These are phyloP conservation scores for Boeremia exigua DNA, from an alignment of 2,329 filamentous ascomycete species.

Conservation along the genomic window DNA sequence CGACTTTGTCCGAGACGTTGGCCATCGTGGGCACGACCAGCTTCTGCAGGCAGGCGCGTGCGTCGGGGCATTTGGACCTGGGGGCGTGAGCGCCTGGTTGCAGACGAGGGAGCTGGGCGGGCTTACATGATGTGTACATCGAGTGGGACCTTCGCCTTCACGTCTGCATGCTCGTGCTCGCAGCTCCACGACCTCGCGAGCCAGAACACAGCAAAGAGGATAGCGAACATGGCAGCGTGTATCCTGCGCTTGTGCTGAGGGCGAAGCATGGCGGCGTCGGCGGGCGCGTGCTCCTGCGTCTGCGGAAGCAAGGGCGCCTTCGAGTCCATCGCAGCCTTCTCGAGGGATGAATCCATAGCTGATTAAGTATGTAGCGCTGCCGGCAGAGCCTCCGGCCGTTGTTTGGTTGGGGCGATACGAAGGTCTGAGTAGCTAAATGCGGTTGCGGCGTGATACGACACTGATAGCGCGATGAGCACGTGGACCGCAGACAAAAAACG, in stretches of 20 bases:
- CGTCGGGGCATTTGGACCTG: conserved; percentile 84
- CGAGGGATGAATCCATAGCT: conserved; percentile 8
- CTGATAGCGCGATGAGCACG: conserved; percentile 14
- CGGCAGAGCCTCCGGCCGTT: conserved; percentile 7
- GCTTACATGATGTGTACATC: conserved; percentile 88
- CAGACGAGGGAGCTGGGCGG: neutral
- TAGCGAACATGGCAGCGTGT: conserved; percentile 32
- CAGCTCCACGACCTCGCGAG: conserved; percentile 37
- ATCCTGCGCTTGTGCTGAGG: conserved; percentile 30
- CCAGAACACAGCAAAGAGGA: conserved; percentile 42
- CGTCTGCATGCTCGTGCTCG: conserved; percentile 31
- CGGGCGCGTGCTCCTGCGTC: conserved; percentile 14
- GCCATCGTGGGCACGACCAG: conserved; percentile 89
- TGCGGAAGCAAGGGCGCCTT: conserved; percentile 41
- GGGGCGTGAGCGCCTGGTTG: neutral
- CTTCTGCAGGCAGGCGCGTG: conserved; percentile 78
- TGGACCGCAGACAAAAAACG: conserved; percentile 3
- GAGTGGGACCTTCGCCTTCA: conserved; percentile 67
- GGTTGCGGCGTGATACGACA: conserved; percentile 11
- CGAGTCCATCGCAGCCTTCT: conserved; percentile 31
- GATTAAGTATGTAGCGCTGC: conserved; percentile 3
- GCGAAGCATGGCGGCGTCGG: conserved; percentile 25
- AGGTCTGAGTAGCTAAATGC: conserved; percentile 12
- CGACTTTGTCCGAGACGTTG: conserved; percentile 78
- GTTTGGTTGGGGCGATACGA: conserved; percentile 9